Conservation (phyloP, 441 rosid species). For the Dalechampia spathulata region DNA sequence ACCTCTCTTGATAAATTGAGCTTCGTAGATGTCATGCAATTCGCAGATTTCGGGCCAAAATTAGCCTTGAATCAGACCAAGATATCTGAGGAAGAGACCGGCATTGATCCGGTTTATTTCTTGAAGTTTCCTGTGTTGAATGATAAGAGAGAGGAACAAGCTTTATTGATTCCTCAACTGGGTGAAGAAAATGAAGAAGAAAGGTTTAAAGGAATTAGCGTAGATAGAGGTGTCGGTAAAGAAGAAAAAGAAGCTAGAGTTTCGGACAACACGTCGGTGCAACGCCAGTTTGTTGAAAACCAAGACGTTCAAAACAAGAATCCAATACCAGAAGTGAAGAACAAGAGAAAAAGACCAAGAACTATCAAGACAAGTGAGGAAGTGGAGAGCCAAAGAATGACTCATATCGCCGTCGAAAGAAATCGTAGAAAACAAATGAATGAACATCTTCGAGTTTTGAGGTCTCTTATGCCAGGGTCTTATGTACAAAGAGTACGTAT, state of each 20-base stretch:
- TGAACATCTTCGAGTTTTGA: conserved; percentile 76
- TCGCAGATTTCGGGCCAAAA: conserved; percentile 78
- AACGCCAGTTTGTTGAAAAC: conserved; percentile 38
- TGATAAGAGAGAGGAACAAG: conserved; percentile 39
- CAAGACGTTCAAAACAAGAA: conserved; percentile 25
- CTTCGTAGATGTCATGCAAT: conserved; percentile 86
- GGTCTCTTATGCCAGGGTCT: conserved; percentile 92
- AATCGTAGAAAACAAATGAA: conserved; percentile 92
- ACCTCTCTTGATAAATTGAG: conserved; percentile 58
- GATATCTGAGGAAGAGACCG: conserved; percentile 49
- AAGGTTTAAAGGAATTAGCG: conserved; percentile 21
- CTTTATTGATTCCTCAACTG: conserved; percentile 27
- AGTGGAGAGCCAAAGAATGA: conserved; percentile 89
- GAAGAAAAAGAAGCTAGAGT: conserved; percentile 49
- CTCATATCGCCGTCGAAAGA: conserved; percentile 89
- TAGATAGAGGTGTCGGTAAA: conserved; percentile 9
- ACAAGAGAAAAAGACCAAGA: conserved; percentile 73
- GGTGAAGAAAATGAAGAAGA: conserved; percentile 21
- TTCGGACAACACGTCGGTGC: conserved; percentile 43
- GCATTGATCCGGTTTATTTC: conserved; percentile 74
- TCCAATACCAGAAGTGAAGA: conserved; percentile 31
- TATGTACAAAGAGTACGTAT: conserved; percentile 71
- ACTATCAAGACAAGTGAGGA: conserved; percentile 76
- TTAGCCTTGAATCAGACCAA: conserved; percentile 49
- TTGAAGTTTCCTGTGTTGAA: conserved; percentile 77